A percentile compares a stretch with the other conserved stretches of the same genome.
These are phyloP conservation scores for Hemisphaericaspora nanyangensis DNA, from an alignment of 805 yeast genomes.

Conservation along the genomic window DNA sequence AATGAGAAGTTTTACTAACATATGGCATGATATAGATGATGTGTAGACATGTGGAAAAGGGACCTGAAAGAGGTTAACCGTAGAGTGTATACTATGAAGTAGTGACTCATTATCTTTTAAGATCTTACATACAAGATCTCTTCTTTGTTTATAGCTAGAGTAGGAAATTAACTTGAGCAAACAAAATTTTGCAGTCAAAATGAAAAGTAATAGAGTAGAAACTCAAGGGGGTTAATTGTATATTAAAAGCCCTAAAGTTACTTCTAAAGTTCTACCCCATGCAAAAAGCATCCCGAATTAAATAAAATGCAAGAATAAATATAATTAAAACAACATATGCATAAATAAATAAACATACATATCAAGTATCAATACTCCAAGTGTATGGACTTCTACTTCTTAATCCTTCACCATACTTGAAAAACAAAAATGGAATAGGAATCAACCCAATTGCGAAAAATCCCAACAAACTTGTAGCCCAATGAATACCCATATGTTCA, in stretches of 20 bases:
- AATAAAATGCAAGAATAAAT: not conserved
- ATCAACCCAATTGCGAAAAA: slow-evolving; percentile 46
- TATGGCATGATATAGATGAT: no score
- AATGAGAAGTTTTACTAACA: no score
- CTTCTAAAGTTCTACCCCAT: no score
- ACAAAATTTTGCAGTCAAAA: not conserved
- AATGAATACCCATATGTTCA: slow-evolving; percentile 41
- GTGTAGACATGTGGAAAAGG: no score
- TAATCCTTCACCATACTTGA: slow-evolving; percentile 41
- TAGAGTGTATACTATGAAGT: no score
- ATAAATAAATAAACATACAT: not conserved
- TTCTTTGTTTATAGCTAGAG: no score
- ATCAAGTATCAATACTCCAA: slow-evolving; percentile 14
- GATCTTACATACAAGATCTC: no score
- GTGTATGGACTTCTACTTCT: slow-evolving; percentile 23
- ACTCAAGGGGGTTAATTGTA: not conserved
- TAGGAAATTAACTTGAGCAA: no score
- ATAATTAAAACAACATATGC: not conserved
- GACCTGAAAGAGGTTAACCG: no score
- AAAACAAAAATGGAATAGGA: slow-evolving; percentile 55
- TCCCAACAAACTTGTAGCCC: slow-evolving; percentile 55
- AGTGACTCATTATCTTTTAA: no score
- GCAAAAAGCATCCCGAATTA: no score
- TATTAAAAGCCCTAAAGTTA: no score
- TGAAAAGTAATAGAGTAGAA: not conserved